Conservation (phyloP, 768 basidiomycete genomes). For the Fomitopsis pulvina region DNA sequence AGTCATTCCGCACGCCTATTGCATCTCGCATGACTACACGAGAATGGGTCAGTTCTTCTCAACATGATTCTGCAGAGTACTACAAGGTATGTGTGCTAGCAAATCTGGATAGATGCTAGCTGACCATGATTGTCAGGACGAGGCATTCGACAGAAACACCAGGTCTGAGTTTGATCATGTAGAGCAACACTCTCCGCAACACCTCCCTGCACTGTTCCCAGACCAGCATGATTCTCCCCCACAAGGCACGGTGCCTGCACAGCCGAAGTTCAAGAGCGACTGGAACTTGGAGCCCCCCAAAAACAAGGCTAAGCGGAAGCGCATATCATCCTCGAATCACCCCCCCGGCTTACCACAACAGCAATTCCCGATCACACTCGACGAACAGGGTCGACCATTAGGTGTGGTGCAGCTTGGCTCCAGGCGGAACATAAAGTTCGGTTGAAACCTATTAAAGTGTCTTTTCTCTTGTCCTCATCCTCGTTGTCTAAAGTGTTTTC, state of each 20-base stretch:
- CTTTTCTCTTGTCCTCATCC: background rate
- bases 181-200: background rate
- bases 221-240: background rate
- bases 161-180: background rate
- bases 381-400: background rate
- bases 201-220: background rate
- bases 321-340: background rate
- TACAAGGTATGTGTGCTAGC: background rate
- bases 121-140: background rate
- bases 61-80: background rate
- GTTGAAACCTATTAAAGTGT: background rate
- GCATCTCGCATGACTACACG: background rate
- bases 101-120: background rate
- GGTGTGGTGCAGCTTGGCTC: constrained; percentile 5
- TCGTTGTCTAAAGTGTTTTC: background rate
- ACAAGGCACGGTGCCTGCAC: background rate
- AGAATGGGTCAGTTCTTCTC: background rate
- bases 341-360: background rate
- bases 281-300: constrained; percentile 3
- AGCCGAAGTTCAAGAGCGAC: background rate
- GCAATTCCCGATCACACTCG: constrained; percentile 1
- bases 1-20: background rate
- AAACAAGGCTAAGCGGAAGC: background rate
- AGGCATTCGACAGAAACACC: background rate
- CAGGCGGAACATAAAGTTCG: background rate